phyloP scores from a whole-genome alignment of 176 grass and related monocot species.

The Bothriochloa decipiens region DNA sequence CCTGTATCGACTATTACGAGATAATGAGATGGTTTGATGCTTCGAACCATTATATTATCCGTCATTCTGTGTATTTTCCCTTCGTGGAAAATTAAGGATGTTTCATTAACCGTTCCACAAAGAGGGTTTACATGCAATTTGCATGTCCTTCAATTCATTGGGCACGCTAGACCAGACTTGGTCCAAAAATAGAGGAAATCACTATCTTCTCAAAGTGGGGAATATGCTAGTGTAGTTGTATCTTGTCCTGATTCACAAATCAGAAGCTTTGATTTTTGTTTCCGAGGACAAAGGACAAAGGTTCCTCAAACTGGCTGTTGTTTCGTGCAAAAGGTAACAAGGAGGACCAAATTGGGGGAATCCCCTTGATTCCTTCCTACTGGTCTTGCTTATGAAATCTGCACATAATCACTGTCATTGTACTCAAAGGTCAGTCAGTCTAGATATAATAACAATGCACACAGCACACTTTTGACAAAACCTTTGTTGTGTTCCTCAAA shows the following conservation, averaged over 20 bases:
- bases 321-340: conserved; percentile 34
- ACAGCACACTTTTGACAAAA: background rate
- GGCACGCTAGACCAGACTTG: background rate
- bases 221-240: background rate
- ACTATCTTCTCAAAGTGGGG: background rate
- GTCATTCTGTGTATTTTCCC: no score
- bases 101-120: background rate
- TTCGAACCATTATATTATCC: no score
- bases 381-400: background rate
- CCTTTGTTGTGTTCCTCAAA: background rate
- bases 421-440: background rate
- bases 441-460: background rate
- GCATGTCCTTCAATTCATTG: background rate
- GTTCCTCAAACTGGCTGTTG: background rate
- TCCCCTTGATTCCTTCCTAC: no score
- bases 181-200: background rate
- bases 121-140: conserved; percentile 4
- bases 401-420: background rate
- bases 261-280: background rate
- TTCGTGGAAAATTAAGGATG: no score
- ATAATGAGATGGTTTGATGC: no score
- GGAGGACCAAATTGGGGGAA: background rate
- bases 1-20: no score
- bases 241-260: background rate
- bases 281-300: background rate